These are phyloP conservation scores for Tetrahymena malaccensis DNA, from an alignment of 73 alveolate genomes.

Conservation along the genomic window DNA sequence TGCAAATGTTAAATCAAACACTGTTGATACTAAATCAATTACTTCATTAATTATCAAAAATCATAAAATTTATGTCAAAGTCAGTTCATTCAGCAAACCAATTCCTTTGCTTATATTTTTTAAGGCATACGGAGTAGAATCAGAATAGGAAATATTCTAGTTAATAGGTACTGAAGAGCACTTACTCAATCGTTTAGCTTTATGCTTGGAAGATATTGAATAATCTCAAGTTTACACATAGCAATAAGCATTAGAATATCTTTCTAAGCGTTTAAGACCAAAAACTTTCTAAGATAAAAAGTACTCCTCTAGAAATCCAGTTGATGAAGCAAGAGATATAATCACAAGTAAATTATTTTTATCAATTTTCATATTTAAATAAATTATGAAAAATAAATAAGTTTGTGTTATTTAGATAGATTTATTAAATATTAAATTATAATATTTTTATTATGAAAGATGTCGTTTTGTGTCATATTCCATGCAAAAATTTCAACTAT, in stretches of 20 bases:
- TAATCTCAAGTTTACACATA: constrained; percentile 58
- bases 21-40: constrained; percentile 86
- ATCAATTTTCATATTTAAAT: too few species aligned
- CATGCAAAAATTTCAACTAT: constrained; percentile 67
- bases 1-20: constrained; percentile 81
- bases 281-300: constrained; percentile 54
- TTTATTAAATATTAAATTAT: too few species aligned
- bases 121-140: constrained; percentile 94
- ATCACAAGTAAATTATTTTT: constrained; percentile 12
- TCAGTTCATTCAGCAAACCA: constrained; percentile 64
- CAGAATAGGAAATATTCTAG: constrained; percentile 96
- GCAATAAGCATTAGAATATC: constrained; percentile 76
- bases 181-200: constrained; percentile 63
- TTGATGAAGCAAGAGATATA: constrained; percentile 71
- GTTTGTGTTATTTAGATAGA: too few species aligned
- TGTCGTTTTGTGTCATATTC: constrained; percentile 83
- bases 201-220: constrained; percentile 69
- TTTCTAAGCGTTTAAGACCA: constrained; percentile 36
- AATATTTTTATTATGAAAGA: neutral
- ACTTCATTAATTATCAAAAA: constrained; percentile 74
- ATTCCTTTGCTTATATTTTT: constrained; percentile 86
- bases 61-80: constrained; percentile 38
- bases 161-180: constrained; percentile 85
- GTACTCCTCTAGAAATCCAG: constrained; percentile 41
- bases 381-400: too few species aligned